phyloP scores from a whole-genome alignment of 1,139 yeast species.

The Lodderomyces beijingensis region DNA sequence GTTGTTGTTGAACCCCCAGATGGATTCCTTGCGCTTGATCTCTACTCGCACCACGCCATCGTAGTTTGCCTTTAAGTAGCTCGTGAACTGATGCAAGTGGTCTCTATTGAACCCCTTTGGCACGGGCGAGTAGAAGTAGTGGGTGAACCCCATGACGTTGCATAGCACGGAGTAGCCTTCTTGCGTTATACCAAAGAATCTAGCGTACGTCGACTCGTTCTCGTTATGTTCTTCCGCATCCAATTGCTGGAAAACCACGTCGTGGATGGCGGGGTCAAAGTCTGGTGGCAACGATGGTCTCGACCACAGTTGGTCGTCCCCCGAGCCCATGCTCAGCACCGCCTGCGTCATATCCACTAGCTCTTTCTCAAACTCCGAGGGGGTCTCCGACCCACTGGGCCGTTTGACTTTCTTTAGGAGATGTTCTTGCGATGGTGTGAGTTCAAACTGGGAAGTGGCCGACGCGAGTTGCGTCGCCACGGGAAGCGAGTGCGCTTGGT shows the following conservation, averaged over 20 bases:
- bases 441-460: conserved; percentile 18
- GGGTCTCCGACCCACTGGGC: conserved; percentile 38
- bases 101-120: conserved; percentile 69
- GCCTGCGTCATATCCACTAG: conserved; percentile 55
- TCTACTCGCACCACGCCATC: conserved; percentile 62
- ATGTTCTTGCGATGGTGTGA: conserved; percentile 29
- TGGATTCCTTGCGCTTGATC: conserved; percentile 68
- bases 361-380: conserved; percentile 64
- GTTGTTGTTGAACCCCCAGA: conserved; percentile 91
- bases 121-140: conserved; percentile 89
- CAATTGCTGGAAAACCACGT: conserved; percentile 80
- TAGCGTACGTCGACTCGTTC: conserved; percentile 58
- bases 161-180: conserved; percentile 87
- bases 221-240: conserved; percentile 84
- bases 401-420: conserved; percentile 33
- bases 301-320: conserved; percentile 56
- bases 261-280: conserved; percentile 45
- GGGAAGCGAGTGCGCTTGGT: conserved; percentile 29
- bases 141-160: conserved; percentile 83
- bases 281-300: conserved; percentile 51
- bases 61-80: conserved; percentile 47
- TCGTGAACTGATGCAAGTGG: conserved; percentile 43
- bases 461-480: conserved; percentile 31
- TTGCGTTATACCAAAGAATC: conserved; percentile 89
- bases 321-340: conserved; percentile 21